These are phyloP conservation scores for Farysia itapuensis DNA, from an alignment of 1,284 basidiomycete genomes.

Conservation along the genomic window DNA sequence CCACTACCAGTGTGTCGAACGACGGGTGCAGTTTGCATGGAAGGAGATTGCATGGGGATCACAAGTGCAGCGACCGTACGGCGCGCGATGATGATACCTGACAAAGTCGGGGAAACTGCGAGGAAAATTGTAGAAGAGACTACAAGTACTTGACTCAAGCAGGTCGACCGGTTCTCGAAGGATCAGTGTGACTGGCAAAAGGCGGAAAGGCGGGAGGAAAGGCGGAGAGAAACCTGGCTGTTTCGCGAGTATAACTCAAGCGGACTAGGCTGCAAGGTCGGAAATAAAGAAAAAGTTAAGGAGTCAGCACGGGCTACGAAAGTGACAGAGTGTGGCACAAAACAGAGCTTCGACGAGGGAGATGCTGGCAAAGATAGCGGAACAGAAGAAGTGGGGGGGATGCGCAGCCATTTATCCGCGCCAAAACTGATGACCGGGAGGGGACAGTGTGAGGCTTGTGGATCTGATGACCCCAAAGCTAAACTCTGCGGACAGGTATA, in stretches of 20 bases:
- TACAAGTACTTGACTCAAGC: too few relatives aligned
- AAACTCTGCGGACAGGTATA: too few relatives aligned
- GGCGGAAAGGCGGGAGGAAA: constrained; percentile 1
- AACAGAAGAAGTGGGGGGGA: background rate
- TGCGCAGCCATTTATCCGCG: background rate
- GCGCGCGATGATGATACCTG: too few relatives aligned
- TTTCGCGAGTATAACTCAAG: constrained; percentile 57
- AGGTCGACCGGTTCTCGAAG: too few relatives aligned
- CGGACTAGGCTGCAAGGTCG: constrained; percentile 46
- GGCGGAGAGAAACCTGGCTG: constrained; percentile 37
- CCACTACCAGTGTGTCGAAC: constrained; percentile 37
- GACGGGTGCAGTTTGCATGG: too few relatives aligned
- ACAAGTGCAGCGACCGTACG: background rate
- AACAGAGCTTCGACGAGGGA: too few relatives aligned
- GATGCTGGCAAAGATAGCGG: background rate
- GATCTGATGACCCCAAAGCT: too few relatives aligned
- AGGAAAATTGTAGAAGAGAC: too few relatives aligned
- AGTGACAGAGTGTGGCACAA: too few relatives aligned
- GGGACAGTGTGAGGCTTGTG: too few relatives aligned
- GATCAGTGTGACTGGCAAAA: too few relatives aligned
- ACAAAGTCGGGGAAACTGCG: too few relatives aligned
- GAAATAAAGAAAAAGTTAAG: background rate
- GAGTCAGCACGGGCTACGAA: background rate
- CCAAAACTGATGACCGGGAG: background rate
- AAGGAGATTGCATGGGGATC: background rate